These are phyloP conservation scores for Tetrahymena borealis DNA, from an alignment of 73 alveolate species.

Conservation along the genomic window DNA sequence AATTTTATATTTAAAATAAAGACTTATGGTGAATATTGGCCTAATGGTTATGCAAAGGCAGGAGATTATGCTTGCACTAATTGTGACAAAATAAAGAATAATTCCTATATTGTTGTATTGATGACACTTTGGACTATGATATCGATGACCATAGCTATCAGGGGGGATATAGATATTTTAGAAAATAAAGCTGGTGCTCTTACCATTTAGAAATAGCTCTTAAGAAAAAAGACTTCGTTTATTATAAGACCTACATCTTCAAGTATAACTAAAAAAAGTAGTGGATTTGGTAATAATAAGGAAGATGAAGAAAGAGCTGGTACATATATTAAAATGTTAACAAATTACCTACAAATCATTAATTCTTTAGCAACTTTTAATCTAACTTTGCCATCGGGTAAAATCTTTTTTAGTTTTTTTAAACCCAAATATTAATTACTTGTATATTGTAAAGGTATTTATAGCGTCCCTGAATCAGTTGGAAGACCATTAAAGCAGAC, in stretches of 20 bases:
- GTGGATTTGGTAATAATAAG: neutral
- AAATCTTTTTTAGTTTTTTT: neutral
- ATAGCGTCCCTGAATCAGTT: neutral
- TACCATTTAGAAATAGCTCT: neutral
- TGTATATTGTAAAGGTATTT: neutral
- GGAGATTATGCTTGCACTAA: neutral
- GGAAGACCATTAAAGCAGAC: neutral
- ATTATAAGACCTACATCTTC: neutral
- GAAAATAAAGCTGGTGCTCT: neutral
- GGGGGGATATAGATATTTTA: neutral
- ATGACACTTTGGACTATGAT: neutral
- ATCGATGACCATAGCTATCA: neutral
- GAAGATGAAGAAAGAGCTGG: constrained; percentile 2
- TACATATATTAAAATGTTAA: neutral
- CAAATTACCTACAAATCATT: neutral
- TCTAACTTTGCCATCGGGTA: neutral
- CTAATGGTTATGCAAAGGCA: neutral
- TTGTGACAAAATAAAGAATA: neutral
- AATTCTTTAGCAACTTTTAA: neutral
- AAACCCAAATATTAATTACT: neutral
- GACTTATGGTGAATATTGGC: neutral
- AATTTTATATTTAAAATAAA: neutral
- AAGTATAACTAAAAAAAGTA: neutral
- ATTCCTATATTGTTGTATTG: neutral
- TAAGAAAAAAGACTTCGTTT: neutral